A percentile compares a stretch with the other conserved stretches of the same genome.
These are phyloP conservation scores for Escallonia rubra DNA, from an alignment of 129 eudicot species.

Conservation along the genomic window DNA sequence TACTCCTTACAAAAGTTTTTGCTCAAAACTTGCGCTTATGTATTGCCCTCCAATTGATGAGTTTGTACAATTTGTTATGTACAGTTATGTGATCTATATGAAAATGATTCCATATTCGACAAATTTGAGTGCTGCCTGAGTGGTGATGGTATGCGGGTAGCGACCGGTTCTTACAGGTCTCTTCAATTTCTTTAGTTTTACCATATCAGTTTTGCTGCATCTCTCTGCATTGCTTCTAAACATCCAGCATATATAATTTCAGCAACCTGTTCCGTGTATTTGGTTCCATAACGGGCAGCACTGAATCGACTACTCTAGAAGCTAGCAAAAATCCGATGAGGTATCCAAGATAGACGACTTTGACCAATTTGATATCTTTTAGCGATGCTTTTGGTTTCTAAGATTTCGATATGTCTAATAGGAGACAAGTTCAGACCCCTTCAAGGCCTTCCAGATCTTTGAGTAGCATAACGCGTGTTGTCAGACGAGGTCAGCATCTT, in stretches of 20 bases:
- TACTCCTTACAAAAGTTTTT: not conserved
- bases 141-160: conserved; percentile 92
- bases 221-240: not conserved
- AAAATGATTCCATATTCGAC: conserved; percentile 93
- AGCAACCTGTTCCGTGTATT: conserved; percentile 91
- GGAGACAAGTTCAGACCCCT: conserved; percentile 92
- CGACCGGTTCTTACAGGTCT: conserved; percentile 98
- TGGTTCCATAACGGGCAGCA: conserved; percentile 67
- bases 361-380: not conserved
- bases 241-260: conserved; percentile 17
- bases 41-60: conserved; percentile 15
- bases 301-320: conserved; percentile 87
- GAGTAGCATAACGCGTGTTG: conserved; percentile 86
- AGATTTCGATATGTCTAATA: conserved; percentile 15
- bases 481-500: conserved; percentile 68
- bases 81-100: conserved; percentile 95
- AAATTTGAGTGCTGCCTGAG: conserved; percentile 97
- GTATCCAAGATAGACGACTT: conserved; percentile 22
- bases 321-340: conserved; percentile 99
- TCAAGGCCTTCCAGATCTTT: conserved; percentile 88
- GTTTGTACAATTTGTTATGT: conserved; percentile 8
- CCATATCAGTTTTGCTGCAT: not conserved
- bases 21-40: not conserved
- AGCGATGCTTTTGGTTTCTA: not conserved
- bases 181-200: not conserved